phyloP scores from a whole-genome alignment of 345 rosid genomes.

The Boechera retrofracta region DNA sequence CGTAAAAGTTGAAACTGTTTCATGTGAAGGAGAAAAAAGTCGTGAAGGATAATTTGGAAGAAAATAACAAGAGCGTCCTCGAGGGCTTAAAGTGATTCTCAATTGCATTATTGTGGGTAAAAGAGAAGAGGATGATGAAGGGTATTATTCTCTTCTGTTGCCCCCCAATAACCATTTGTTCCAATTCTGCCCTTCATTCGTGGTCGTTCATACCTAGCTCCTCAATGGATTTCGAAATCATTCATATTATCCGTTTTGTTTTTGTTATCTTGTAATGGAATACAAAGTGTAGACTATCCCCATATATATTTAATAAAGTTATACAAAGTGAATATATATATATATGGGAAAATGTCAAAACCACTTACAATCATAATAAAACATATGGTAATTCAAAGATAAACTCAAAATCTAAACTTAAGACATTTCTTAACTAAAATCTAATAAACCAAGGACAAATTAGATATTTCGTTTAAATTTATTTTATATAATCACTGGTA shows the following conservation, averaged over 20 bases:
- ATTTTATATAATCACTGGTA: neutral
- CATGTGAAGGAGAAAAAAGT: constrained; percentile 31
- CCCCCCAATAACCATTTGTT: constrained; percentile 41
- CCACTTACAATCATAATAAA: neutral
- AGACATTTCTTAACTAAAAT: neutral
- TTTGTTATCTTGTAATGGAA: neutral
- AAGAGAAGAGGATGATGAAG: constrained; percentile 45
- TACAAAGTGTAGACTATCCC: neutral
- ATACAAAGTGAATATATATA: neutral
- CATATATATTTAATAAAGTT: neutral
- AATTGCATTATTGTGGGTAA: constrained; percentile 56
- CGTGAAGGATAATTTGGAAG: neutral
- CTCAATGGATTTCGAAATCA: constrained; percentile 27
- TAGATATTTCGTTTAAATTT: neutral
- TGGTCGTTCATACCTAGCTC: constrained; percentile 36
- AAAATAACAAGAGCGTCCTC: constrained; percentile 43
- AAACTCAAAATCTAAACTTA: neutral
- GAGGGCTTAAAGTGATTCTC: constrained; percentile 53
- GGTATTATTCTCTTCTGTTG: constrained; percentile 50
- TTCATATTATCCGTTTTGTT: constrained; percentile 24
- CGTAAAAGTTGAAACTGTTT: constrained; percentile 26
- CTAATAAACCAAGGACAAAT: neutral
- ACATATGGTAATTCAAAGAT: neutral
- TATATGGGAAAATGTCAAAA: neutral
- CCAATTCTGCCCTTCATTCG: constrained; percentile 32